A percentile compares a stretch with the other conserved stretches of the same genome.
Conservation (phyloP, 78 protist species). For the Dictyostelium purpureum region DNA sequence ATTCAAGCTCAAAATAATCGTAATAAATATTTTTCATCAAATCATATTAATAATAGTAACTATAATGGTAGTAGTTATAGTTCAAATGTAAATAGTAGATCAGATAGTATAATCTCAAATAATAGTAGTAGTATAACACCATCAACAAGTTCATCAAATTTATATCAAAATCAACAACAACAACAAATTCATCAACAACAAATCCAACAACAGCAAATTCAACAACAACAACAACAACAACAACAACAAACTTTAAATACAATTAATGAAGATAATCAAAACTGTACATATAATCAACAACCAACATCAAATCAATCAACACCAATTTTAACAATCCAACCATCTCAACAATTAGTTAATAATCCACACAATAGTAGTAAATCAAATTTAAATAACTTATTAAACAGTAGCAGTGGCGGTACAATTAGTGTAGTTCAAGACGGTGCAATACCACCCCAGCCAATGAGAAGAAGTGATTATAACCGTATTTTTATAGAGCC, state of each 20-base stretch:
- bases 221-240: conserved; percentile 1
- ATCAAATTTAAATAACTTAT: not conserved
- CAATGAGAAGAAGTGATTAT: conserved; percentile 34
- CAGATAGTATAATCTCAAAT: conserved; percentile 27
- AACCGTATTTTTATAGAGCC: conserved; percentile 73
- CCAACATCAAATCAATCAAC: not conserved
- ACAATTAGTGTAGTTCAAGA: not conserved
- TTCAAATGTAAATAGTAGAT: not conserved
- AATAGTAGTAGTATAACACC: conserved; percentile 10
- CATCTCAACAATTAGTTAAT: not conserved
- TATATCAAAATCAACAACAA: not conserved
- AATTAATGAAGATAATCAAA: not conserved
- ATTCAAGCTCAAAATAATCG: not conserved
- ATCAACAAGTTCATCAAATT: not conserved
- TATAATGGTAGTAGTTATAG: conserved; percentile 7
- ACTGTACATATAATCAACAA: not conserved
- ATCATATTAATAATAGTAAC: not conserved
- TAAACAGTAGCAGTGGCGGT: not conserved
- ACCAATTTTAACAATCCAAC: not conserved
- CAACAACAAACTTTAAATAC: not conserved
- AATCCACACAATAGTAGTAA: not conserved
- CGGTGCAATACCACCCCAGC: not conserved
- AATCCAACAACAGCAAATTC: not conserved
- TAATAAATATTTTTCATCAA: too few species aligned
- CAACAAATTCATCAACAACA: not conserved